phyloP scores from a whole-genome alignment of 805 yeast species.

The Starmerella floris region DNA sequence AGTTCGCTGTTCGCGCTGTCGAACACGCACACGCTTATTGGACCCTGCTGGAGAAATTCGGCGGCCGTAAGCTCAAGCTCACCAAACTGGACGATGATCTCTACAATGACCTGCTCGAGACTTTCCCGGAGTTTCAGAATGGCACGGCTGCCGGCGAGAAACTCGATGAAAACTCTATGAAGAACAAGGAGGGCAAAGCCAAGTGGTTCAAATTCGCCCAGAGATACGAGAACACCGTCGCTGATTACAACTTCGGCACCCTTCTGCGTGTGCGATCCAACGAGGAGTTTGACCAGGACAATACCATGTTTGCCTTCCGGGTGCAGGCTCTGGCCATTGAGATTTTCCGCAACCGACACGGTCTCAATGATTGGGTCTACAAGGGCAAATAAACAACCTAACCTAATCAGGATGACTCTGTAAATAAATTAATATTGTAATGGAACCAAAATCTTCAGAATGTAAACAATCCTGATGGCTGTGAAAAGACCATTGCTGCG shows the following conservation, averaged over 20 bases:
- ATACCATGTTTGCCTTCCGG: conserved; percentile 80
- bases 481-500: too few species aligned
- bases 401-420: too few species aligned
- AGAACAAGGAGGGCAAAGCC: conserved; percentile 62
- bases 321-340: conserved; percentile 92
- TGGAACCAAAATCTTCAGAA: too few species aligned
- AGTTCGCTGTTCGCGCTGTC: conserved; percentile 95
- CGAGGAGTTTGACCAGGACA: conserved; percentile 67
- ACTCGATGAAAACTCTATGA: conserved; percentile 69
- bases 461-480: too few species aligned
- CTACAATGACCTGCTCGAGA: conserved; percentile 34
- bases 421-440: too few species aligned
- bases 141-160: conserved; percentile 39
- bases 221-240: conserved; percentile 63
- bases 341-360: conserved; percentile 80
- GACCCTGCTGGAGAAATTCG: conserved; percentile 53
- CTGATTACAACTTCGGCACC: conserved; percentile 93
- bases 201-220: conserved; percentile 85
- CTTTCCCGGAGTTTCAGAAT: conserved; percentile 79
- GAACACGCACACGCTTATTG: conserved; percentile 88
- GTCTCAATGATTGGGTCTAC: conserved; percentile 78
- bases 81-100: conserved; percentile 32
- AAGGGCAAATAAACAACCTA: conserved; percentile 1
- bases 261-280: conserved; percentile 59
- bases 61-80: conserved; percentile 58